Percentiles rank a stretch among this genome's conserved stretches.
Evolutionary conservation across 2,329 filamentous ascomycete genomes (phyloP).

Genomic region (Ophiocordyceps robertsii): DNA sequence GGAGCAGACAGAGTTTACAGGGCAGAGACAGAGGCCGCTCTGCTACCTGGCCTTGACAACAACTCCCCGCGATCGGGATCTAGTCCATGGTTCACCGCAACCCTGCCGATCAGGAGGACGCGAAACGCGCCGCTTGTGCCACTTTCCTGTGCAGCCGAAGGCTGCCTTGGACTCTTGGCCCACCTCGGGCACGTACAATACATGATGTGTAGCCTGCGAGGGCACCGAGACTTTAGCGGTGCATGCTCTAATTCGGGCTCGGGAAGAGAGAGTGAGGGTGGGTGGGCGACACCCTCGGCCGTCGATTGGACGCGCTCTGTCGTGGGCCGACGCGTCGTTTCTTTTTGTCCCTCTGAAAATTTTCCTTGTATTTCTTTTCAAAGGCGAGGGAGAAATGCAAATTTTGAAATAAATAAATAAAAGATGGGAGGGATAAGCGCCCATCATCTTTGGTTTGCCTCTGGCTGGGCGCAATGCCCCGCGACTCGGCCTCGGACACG

Average conservation of each 20-base stretch:
- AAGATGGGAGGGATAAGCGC: too few relatives aligned
- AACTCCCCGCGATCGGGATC: slow-evolving; percentile 3
- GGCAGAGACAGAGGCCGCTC: neutral
- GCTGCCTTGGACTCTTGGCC: neutral
- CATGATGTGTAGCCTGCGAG: neutral
- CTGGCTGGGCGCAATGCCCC: too few relatives aligned
- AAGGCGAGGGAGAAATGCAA: too few relatives aligned
- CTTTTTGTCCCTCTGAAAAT: too few relatives aligned
- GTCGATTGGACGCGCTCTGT: too few relatives aligned
- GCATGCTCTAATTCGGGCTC: neutral
- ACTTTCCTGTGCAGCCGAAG: neutral
- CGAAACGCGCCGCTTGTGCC: neutral
- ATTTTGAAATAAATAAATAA: too few relatives aligned
- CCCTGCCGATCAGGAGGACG: slow-evolving; percentile 1
- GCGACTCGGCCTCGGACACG: neutral
- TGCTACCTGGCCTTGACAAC: neutral
- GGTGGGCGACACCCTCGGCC: too few relatives aligned
- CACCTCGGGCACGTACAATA: too few relatives aligned
- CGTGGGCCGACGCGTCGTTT: too few relatives aligned
- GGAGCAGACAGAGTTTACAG: neutral
- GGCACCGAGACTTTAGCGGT: neutral
- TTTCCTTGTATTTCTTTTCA: too few relatives aligned
- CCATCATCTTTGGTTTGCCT: too few relatives aligned
- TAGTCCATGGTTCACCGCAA: slow-evolving; percentile 1
- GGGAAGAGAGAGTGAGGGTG: too few relatives aligned